These are phyloP conservation scores for Rhodamnia rubescens DNA, from an alignment of 345 rosid species.

Conservation along the genomic window DNA sequence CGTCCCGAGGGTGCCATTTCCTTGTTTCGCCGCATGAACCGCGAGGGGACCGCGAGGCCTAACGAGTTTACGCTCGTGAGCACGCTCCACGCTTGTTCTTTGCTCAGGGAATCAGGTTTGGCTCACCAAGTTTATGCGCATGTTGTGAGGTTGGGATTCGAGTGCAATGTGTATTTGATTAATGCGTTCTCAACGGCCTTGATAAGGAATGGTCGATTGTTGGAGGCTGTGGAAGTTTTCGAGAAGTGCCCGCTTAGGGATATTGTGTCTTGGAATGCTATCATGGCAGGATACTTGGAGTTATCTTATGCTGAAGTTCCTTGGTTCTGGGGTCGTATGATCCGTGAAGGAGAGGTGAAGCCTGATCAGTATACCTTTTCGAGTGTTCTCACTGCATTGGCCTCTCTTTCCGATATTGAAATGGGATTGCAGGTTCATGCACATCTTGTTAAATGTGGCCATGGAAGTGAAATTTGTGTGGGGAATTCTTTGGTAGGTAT, in stretches of 20 bases:
- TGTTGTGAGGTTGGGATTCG: constrained; percentile 24
- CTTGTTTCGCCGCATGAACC: constrained; percentile 22
- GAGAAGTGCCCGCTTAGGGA: constrained; percentile 18
- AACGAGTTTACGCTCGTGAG: constrained; percentile 44
- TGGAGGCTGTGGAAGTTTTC: constrained; percentile 33
- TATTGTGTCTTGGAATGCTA: constrained; percentile 44
- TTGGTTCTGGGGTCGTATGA: constrained; percentile 28
- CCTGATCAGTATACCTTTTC: constrained; percentile 41
- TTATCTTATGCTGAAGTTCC: constrained; percentile 16
- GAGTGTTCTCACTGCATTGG: constrained; percentile 29
- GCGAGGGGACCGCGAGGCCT: constrained; percentile 16
- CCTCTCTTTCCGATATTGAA: constrained; percentile 16
- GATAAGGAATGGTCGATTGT: constrained; percentile 25
- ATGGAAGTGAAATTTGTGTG: constrained; percentile 28
- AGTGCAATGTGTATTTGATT: constrained; percentile 22
- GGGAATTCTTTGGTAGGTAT: constrained; percentile 37
- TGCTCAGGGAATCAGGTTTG: constrained; percentile 5
- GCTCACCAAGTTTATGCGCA: constrained; percentile 22
- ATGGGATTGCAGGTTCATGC: constrained; percentile 46
- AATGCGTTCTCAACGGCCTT: constrained; percentile 42
- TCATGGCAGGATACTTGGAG: constrained; percentile 39
- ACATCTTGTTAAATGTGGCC: constrained; percentile 38
- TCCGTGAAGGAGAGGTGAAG: constrained; percentile 20
- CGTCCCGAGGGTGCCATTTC: constrained; percentile 14
- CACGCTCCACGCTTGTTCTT: constrained; percentile 34